phyloP scores from a whole-genome alignment of 2,329 filamentous ascomycete genomes.

The Emergomyces orientalis region DNA sequence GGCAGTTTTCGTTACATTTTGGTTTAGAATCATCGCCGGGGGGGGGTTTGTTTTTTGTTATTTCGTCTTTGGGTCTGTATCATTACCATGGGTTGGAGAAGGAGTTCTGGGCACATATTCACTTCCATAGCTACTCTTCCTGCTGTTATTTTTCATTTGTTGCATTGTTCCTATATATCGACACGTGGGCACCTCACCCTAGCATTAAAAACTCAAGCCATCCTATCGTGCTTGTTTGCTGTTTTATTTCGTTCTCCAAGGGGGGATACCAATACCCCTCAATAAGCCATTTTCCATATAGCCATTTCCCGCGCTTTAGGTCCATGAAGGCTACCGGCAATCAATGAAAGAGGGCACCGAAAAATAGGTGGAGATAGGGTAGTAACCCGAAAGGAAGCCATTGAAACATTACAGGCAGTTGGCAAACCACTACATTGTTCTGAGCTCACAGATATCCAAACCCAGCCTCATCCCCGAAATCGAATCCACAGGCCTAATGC shows the following conservation, averaged over 20 bases:
- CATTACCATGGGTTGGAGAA: background rate
- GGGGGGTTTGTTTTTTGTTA: too few species aligned
- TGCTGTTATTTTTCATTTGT: background rate
- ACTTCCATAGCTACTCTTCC: background rate
- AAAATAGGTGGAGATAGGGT: background rate
- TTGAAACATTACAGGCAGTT: too few species aligned
- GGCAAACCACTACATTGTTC: too few species aligned
- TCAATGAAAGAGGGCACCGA: background rate
- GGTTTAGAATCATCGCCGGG: background rate
- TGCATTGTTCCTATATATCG: background rate
- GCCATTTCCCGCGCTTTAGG: background rate
- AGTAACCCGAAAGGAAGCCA: too few species aligned
- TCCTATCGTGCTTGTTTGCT: background rate
- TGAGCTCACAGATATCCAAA: too few species aligned
- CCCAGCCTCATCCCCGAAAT: too few species aligned
- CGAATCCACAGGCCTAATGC: too few species aligned
- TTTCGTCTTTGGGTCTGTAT: background rate
- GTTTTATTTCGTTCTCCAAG: background rate
- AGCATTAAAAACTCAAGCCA: background rate
- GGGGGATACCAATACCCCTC: too few species aligned
- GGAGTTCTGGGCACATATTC: background rate
- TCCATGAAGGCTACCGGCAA: background rate
- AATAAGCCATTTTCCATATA: background rate
- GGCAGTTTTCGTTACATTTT: background rate
- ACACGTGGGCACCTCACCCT: background rate